Evolutionary conservation across 306 rosid genomes (phyloP).

Genomic region (Lablab purpureus): DNA sequence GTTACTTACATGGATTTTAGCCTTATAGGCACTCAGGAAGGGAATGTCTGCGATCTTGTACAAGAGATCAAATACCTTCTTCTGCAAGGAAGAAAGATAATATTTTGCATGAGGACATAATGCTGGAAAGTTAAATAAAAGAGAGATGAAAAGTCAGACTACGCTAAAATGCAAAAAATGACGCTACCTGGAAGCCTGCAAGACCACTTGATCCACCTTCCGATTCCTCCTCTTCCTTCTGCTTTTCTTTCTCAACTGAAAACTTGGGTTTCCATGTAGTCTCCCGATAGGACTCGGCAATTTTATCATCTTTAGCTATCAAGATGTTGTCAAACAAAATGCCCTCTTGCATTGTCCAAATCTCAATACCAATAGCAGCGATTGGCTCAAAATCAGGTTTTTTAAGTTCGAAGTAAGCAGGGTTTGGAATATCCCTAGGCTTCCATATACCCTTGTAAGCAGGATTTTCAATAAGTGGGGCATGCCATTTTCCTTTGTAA

Average conservation of each 20-base stretch:
- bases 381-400: slow-evolving; percentile 86
- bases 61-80: slow-evolving; percentile 81
- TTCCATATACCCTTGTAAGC: slow-evolving; percentile 95
- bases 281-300: slow-evolving; percentile 74
- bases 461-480: slow-evolving; percentile 89
- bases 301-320: slow-evolving; percentile 75
- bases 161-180: neutral
- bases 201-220: slow-evolving; percentile 69
- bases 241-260: slow-evolving; percentile 77
- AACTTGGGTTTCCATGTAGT: slow-evolving; percentile 91
- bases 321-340: slow-evolving; percentile 86
- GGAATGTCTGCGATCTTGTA: slow-evolving; percentile 86
- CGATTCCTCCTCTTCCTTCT: slow-evolving; percentile 71
- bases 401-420: slow-evolving; percentile 77
- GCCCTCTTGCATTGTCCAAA: slow-evolving; percentile 99
- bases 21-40: slow-evolving; percentile 70
- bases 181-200: slow-evolving; percentile 67
- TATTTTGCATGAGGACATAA: neutral
- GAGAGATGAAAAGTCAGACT: neutral
- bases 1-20: slow-evolving; percentile 64
- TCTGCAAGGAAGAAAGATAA: slow-evolving; percentile 59
- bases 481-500: slow-evolving; percentile 95
- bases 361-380: slow-evolving; percentile 93
- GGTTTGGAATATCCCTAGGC: slow-evolving; percentile 86
- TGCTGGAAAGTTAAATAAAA: neutral